A percentile compares a stretch with the other conserved stretches of the same genome.
Evolutionary conservation across 164 flowering plant genomes (phyloP).

Genomic region (Hamamelis virginiana): DNA sequence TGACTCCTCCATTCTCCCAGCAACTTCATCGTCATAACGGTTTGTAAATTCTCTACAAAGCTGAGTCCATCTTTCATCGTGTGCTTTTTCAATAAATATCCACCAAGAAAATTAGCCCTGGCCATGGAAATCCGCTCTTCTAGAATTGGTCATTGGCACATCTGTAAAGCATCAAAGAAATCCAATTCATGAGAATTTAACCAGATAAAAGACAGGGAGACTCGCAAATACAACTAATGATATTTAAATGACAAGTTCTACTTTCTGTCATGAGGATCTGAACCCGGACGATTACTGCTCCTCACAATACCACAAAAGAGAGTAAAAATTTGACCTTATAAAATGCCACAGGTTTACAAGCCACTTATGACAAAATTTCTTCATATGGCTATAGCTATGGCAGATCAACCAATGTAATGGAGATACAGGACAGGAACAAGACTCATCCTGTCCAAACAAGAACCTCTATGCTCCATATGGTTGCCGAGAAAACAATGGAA

Average conservation of each 20-base stretch:
- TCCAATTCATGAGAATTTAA: not conserved
- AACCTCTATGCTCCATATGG: too few species aligned
- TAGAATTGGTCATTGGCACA: constrained; percentile 32
- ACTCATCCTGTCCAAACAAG: too few species aligned
- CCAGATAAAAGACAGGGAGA: not conserved
- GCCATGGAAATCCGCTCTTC: constrained; percentile 24
- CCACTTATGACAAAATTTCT: too few species aligned
- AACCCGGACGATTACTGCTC: too few species aligned
- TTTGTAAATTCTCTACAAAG: constrained; percentile 5
- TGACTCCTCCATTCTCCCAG: not conserved
- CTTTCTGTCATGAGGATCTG: too few species aligned
- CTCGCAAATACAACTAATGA: too few species aligned
- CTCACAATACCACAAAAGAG: too few species aligned
- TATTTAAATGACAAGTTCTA: too few species aligned
- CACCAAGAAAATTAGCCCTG: constrained; percentile 8
- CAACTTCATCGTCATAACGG: not conserved
- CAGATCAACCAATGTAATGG: too few species aligned
- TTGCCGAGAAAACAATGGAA: too few species aligned
- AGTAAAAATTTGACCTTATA: not conserved
- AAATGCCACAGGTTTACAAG: not conserved
- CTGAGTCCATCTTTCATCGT: not conserved
- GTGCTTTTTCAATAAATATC: not conserved
- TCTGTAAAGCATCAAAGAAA: constrained; percentile 20
- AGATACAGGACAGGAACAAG: too few species aligned
- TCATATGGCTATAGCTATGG: too few species aligned